A percentile compares a stretch with the other conserved stretches of the same genome.
Evolutionary conservation across 257 asterid genomes (phyloP).

Genomic region (Nicotiana attenuata): DNA sequence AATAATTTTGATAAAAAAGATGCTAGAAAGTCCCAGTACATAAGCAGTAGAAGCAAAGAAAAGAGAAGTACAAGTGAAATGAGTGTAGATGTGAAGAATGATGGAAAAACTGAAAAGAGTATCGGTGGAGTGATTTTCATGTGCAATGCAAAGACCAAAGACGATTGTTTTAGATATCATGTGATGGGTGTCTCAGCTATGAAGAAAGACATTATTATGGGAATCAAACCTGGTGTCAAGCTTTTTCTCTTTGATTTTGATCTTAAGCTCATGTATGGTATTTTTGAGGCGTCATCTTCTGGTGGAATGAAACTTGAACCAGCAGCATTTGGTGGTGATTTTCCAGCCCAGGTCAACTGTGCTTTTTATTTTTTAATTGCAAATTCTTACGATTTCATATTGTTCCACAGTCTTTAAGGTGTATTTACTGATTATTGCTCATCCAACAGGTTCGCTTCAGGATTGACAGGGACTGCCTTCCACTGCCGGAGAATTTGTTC

Average conservation of each 20-base stretch:
- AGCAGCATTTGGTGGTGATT: conserved; percentile 72
- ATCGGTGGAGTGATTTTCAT: conserved; percentile 83
- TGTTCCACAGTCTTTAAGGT: conserved; percentile 11
- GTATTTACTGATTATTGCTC: conserved; percentile 7
- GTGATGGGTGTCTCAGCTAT: conserved; percentile 73
- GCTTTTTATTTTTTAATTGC: background rate
- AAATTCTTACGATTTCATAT: background rate
- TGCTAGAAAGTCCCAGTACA: conserved; percentile 12
- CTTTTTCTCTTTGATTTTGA: conserved; percentile 87
- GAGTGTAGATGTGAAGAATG: conserved; percentile 24
- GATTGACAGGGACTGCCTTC: conserved; percentile 58
- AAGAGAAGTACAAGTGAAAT: conserved; percentile 19
- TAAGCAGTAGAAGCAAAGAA: conserved; percentile 19
- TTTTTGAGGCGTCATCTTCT: conserved; percentile 71
- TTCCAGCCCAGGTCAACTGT: conserved; percentile 78
- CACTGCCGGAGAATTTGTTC: conserved; percentile 70
- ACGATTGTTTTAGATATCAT: conserved; percentile 73
- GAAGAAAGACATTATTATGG: conserved; percentile 62
- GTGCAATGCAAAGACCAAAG: conserved; percentile 90
- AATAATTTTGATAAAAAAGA: conserved; percentile 11
- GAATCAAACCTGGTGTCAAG: conserved; percentile 67
- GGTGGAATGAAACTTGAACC: conserved; percentile 96
- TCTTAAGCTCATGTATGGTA: conserved; percentile 82
- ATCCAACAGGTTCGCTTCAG: conserved; percentile 60
- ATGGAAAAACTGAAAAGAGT: conserved; percentile 26